Conservation (phyloP, 176 grass and related monocot genomes). For the Phoenix roebelenii region DNA sequence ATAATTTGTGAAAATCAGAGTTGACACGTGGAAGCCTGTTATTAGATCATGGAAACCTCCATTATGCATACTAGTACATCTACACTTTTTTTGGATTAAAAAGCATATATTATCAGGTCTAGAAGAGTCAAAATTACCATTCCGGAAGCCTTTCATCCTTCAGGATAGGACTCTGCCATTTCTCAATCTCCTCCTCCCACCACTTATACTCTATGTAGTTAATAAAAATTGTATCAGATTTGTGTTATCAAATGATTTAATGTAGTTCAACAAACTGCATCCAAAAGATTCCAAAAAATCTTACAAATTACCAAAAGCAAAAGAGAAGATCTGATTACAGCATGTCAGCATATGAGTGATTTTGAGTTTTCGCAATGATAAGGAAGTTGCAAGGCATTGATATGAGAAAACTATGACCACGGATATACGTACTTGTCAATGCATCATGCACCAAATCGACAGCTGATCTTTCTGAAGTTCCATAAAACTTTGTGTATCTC, state of each 20-base stretch:
- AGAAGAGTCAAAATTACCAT: conserved; percentile 40
- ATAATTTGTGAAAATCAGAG: too few species aligned
- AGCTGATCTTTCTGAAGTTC: conserved; percentile 77
- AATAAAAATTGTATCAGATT: conserved; percentile 10
- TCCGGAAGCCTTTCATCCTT: conserved; percentile 72
- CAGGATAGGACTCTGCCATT: conserved; percentile 80
- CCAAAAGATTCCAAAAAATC: too few species aligned
- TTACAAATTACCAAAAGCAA: too few species aligned
- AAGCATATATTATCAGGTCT: too few species aligned
- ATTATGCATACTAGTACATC: too few species aligned
- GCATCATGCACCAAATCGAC: conserved; percentile 84
- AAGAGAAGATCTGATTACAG: too few species aligned
- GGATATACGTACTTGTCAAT: conserved; percentile 74
- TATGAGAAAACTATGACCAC: neutral
- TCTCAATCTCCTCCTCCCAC: conserved; percentile 92
- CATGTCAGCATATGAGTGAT: too few species aligned
- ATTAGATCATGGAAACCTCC: too few species aligned
- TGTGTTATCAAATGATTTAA: conserved; percentile 14
- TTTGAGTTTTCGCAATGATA: too few species aligned
- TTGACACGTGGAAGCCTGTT: too few species aligned
- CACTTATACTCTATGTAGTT: conserved; percentile 57
- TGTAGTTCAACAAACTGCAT: neutral
- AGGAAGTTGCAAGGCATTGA: too few species aligned
- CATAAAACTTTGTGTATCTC: conserved; percentile 98
- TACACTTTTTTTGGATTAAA: too few species aligned